Conservation (phyloP, 345 rosid genomes). For the Eutrema yunnanense region DNA sequence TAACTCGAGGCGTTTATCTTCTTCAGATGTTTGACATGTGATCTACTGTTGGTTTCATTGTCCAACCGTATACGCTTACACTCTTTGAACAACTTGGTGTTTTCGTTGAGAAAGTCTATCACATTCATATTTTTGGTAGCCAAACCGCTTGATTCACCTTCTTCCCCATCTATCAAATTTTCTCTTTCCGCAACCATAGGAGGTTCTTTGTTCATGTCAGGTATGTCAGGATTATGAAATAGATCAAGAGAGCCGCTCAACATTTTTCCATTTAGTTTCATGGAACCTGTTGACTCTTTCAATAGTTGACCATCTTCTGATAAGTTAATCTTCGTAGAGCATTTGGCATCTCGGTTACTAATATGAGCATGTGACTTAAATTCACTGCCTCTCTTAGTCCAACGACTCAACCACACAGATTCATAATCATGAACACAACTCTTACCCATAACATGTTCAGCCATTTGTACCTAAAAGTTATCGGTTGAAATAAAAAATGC, state of each 20-base stretch:
- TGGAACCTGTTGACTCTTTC: slow-evolving; percentile 28
- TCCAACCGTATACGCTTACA: slow-evolving; percentile 29
- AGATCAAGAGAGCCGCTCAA: slow-evolving; percentile 30
- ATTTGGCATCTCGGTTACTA: background rate
- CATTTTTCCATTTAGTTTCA: slow-evolving; percentile 36
- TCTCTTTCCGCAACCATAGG: slow-evolving; percentile 21
- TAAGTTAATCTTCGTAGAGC: slow-evolving; percentile 17
- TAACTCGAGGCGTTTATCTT: slow-evolving; percentile 31
- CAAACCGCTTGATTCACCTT: background rate
- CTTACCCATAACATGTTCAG: background rate
- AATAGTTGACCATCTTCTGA: slow-evolving; percentile 28
- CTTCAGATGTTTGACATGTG: slow-evolving; percentile 65
- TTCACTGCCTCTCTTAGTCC: slow-evolving; percentile 9
- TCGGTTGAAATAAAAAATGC: background rate
- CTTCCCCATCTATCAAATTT: slow-evolving; percentile 18
- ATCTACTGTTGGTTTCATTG: slow-evolving; percentile 40
- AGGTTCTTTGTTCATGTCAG: slow-evolving; percentile 39
- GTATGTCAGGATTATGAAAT: slow-evolving; percentile 37
- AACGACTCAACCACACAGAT: slow-evolving; percentile 58
- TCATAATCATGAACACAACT: slow-evolving; percentile 30
- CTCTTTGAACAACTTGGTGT: slow-evolving; percentile 15
- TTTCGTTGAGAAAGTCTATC: slow-evolving; percentile 28
- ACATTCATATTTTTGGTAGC: slow-evolving; percentile 19
- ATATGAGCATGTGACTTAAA: background rate
- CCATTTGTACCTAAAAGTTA: slow-evolving; percentile 5